These are phyloP conservation scores for Murraya paniculata DNA, from an alignment of 345 rosid species.

Conservation along the genomic window DNA sequence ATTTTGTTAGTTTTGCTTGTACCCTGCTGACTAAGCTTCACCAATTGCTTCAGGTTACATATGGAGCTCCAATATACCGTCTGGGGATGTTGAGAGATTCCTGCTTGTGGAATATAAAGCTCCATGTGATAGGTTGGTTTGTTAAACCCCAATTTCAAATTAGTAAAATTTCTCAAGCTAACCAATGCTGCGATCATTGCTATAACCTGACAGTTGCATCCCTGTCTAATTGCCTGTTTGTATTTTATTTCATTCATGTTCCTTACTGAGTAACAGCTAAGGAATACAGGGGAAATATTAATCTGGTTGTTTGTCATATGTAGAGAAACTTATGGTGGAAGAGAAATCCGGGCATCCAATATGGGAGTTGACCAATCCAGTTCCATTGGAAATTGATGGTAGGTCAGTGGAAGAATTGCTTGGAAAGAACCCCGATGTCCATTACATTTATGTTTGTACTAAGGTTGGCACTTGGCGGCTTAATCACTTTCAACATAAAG, in stretches of 20 bases:
- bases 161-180: not conserved
- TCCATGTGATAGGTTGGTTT: slow-evolving; percentile 66
- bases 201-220: not conserved
- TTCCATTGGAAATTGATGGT: slow-evolving; percentile 58
- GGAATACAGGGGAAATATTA: not conserved
- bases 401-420: slow-evolving; percentile 54
- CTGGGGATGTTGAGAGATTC: slow-evolving; percentile 51
- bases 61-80: slow-evolving; percentile 82
- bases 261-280: not conserved
- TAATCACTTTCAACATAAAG: not conserved
- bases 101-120: slow-evolving; percentile 52
- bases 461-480: slow-evolving; percentile 38
- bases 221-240: not conserved
- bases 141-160: not conserved
- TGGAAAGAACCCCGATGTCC: slow-evolving; percentile 72
- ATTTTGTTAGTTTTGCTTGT: slow-evolving; percentile 4
- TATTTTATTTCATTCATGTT: not conserved
- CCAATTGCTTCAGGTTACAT: slow-evolving; percentile 58
- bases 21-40: not conserved
- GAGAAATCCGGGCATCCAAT: slow-evolving; percentile 36
- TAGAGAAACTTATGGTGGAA: slow-evolving; percentile 58
- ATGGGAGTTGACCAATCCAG: slow-evolving; percentile 58
- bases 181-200: not conserved
- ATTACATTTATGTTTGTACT: slow-evolving; percentile 64
- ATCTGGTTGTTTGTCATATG: slow-evolving; percentile 7